Evolutionary conservation across 768 basidiomycete genomes (phyloP).

Genomic region (Calocera viscosa): DNA sequence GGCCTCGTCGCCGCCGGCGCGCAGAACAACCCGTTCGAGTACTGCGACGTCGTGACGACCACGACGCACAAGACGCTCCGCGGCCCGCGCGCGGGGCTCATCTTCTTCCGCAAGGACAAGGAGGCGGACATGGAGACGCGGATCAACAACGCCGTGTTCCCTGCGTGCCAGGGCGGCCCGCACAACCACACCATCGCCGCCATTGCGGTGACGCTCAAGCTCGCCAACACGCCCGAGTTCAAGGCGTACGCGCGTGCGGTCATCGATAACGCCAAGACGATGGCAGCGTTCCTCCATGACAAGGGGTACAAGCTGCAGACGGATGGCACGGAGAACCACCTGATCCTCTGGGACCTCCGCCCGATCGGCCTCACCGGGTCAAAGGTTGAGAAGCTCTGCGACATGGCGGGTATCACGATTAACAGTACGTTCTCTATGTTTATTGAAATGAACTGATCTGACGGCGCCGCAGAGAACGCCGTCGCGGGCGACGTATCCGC

Average conservation of each 20-base stretch:
- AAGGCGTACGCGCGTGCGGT: conserved; percentile 91
- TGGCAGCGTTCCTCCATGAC: conserved; percentile 56
- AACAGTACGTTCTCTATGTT: conserved; percentile 68
- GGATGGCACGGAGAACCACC: conserved; percentile 91
- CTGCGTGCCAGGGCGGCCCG: conserved; percentile 98
- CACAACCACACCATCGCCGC: conserved; percentile 99
- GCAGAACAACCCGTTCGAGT: conserved; percentile 81
- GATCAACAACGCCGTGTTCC: conserved; percentile 97
- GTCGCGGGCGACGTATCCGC: conserved; percentile 92
- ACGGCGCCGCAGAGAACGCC: conserved; percentile 78
- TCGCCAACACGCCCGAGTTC: conserved; percentile 81
- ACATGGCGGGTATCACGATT: conserved; percentile 91
- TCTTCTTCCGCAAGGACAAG: conserved; percentile 95
- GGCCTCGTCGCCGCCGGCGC: conserved; percentile 89
- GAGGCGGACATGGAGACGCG: conserved; percentile 89
- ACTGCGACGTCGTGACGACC: conserved; percentile 95
- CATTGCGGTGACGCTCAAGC: conserved; percentile 82
- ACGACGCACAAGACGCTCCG: conserved; percentile 99
- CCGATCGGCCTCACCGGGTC: conserved; percentile 92
- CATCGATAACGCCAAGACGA: conserved; percentile 69
- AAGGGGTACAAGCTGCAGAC: conserved; percentile 96
- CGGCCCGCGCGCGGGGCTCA: conserved; percentile 91
- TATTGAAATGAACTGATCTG: too few species aligned
- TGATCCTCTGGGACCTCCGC: conserved; percentile 94
- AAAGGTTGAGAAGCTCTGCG: conserved; percentile 98